Evolutionary conservation across 768 basidiomycete genomes (phyloP).

Genomic region (Brasilioporus rufonigricans): DNA sequence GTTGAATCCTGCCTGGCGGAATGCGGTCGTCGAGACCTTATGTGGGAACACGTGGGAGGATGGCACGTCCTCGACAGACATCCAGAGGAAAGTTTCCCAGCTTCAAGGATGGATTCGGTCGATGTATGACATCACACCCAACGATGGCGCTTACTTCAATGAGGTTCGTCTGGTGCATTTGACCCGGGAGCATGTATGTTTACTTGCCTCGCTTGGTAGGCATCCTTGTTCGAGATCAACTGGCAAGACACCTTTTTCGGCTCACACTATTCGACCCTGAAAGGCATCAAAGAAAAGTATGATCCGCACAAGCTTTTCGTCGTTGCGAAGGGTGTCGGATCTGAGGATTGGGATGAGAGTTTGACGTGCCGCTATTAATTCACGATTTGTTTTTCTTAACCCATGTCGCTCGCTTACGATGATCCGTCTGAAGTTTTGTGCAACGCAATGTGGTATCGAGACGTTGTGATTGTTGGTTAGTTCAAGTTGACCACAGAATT

Average conservation of each 20-base stretch:
- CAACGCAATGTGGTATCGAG: too few species aligned
- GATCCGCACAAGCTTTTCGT: constrained; percentile 12
- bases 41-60: constrained; percentile 18
- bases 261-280: constrained; percentile 40
- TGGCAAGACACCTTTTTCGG: constrained; percentile 46
- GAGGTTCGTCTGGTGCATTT: too few species aligned
- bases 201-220: constrained; percentile 27
- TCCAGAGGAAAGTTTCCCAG: too few species aligned
- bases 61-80: too few species aligned
- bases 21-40: constrained; percentile 34
- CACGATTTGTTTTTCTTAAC: not conserved
- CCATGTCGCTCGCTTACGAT: too few species aligned
- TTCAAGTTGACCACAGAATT: too few species aligned
- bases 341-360: constrained; percentile 17
- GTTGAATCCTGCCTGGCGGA: constrained; percentile 51
- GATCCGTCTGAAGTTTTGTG: too few species aligned
- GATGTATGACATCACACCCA: not conserved
- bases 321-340: constrained; percentile 23
- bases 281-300: constrained; percentile 38
- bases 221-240: constrained; percentile 40
- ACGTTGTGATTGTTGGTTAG: too few species aligned
- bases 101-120: too few species aligned
- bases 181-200: too few species aligned
- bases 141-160: constrained; percentile 37
- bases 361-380: constrained; percentile 13